Evolutionary conservation across 1,139 yeast genomes (phyloP).

Genomic region (Candida frijolesensis): DNA sequence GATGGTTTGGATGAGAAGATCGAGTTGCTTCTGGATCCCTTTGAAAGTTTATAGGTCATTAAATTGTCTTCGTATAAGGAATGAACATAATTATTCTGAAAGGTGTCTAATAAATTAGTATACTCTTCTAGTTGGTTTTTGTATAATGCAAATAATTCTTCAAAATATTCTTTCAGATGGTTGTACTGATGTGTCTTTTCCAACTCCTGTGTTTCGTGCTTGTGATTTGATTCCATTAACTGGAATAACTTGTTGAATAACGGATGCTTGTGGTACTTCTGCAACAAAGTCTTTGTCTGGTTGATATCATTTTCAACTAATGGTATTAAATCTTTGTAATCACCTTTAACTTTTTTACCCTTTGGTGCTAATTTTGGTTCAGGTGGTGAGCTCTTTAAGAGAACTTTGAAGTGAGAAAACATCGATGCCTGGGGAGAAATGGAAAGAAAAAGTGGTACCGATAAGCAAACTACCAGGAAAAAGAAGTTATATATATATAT

Average conservation of each 20-base stretch:
- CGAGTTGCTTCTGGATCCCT: slow-evolving; percentile 8
- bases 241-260: slow-evolving; percentile 22
- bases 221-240: slow-evolving; percentile 23
- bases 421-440: neutral
- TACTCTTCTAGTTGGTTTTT: slow-evolving; percentile 23
- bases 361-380: slow-evolving; percentile 13
- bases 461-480: too few species aligned
- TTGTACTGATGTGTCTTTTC: slow-evolving; percentile 15
- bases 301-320: slow-evolving; percentile 24
- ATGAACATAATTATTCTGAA: slow-evolving; percentile 24
- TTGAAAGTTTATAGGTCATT: slow-evolving; percentile 5
- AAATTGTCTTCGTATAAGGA: slow-evolving; percentile 14
- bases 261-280: slow-evolving; percentile 21
- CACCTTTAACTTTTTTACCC: slow-evolving; percentile 18
- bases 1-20: slow-evolving; percentile 8
- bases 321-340: slow-evolving; percentile 23
- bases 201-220: slow-evolving; percentile 16
- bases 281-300: slow-evolving; percentile 22
- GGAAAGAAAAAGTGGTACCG: neutral
- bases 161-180: slow-evolving; percentile 16
- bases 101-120: slow-evolving; percentile 22
- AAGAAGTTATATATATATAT: too few species aligned
- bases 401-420: slow-evolving; percentile 7
- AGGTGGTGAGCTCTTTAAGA: slow-evolving; percentile 7
- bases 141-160: slow-evolving; percentile 19